These are phyloP conservation scores for Aspergillus brasiliensis DNA, from an alignment of 2,329 filamentous ascomycete species.

Conservation along the genomic window DNA sequence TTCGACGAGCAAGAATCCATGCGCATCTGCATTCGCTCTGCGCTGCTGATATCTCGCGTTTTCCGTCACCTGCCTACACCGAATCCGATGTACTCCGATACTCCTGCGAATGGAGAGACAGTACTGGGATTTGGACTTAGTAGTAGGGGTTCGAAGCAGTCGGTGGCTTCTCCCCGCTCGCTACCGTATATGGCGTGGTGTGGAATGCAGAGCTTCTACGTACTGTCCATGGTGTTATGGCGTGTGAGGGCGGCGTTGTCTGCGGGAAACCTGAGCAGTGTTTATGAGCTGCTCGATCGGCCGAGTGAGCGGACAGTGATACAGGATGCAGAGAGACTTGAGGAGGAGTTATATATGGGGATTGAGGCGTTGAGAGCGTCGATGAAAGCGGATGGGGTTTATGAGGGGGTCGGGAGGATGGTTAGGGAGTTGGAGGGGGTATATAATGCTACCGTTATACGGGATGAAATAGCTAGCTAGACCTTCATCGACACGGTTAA, in stretches of 20 bases:
- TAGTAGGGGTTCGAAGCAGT: background rate
- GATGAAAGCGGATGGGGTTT: background rate
- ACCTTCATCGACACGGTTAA: too few relatives aligned
- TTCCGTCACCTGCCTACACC: background rate
- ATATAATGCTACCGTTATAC: background rate
- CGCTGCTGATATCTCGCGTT: too few relatives aligned
- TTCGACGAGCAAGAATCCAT: too few relatives aligned
- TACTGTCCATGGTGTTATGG: background rate
- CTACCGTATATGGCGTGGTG: slow-evolving; percentile 1
- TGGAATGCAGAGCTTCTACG: slow-evolving; percentile 5
- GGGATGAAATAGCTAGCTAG: too few relatives aligned
- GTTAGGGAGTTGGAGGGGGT: background rate
- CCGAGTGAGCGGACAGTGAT: background rate
- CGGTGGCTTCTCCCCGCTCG: background rate
- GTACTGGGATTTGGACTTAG: too few relatives aligned
- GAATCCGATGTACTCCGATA: slow-evolving; percentile 1
- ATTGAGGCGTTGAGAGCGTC: background rate
- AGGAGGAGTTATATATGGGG: slow-evolving; percentile 7
- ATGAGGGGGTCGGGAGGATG: background rate
- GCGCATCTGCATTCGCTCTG: too few relatives aligned
- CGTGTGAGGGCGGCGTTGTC: background rate
- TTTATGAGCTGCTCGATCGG: background rate
- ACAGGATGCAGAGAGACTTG: slow-evolving; percentile 5
- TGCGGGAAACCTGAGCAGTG: background rate
- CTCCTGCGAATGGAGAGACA: background rate